A percentile compares a stretch with the other conserved stretches of the same genome.
Evolutionary conservation across 2,329 filamentous ascomycete species (phyloP).

Genomic region (Fusarium chaquense): DNA sequence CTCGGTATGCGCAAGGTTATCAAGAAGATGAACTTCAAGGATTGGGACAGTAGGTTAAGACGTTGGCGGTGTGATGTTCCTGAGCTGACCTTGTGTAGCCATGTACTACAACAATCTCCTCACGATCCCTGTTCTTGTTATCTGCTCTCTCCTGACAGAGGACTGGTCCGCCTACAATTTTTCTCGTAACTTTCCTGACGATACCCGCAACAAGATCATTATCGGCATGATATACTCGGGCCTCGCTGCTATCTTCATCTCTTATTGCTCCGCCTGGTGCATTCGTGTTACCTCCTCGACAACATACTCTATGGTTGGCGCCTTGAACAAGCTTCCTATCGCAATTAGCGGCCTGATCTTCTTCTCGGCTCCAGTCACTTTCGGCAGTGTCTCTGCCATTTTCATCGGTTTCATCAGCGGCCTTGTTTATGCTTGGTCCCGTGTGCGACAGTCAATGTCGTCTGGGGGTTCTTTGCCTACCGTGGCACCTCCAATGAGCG

Average conservation of each 20-base stretch:
- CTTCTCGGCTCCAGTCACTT: slow-evolving; percentile 92
- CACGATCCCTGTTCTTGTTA: slow-evolving; percentile 89
- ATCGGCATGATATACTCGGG: slow-evolving; percentile 95
- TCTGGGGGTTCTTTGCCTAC: slow-evolving; percentile 76
- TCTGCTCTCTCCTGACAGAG: slow-evolving; percentile 84
- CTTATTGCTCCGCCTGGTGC: slow-evolving; percentile 99
- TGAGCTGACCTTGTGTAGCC: slow-evolving; percentile 67
- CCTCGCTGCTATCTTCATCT: slow-evolving; percentile 94
- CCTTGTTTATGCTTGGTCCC: slow-evolving; percentile 78
- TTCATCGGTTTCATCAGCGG: slow-evolving; percentile 91
- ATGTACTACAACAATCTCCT: slow-evolving; percentile 99
- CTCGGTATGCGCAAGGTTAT: slow-evolving; percentile 97
- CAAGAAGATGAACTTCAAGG: slow-evolving; percentile 99
- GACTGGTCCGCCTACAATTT: slow-evolving; percentile 93
- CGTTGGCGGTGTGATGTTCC: slow-evolving; percentile 8
- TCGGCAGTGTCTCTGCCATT: slow-evolving; percentile 93
- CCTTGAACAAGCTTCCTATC: slow-evolving; percentile 97
- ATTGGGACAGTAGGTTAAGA: slow-evolving; percentile 91
- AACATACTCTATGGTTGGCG: slow-evolving; percentile 98
- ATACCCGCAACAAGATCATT: slow-evolving; percentile 81
- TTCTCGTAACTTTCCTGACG: slow-evolving; percentile 86
- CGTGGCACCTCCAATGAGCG: slow-evolving; percentile 77
- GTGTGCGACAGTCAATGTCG: slow-evolving; percentile 79
- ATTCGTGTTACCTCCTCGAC: slow-evolving; percentile 97
- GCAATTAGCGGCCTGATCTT: slow-evolving; percentile 93